Evolutionary conservation across 345 rosid species (phyloP), one percentile per base, ranked within the genome.

Genomic region (Pseudoturritis turrita): DNA sequence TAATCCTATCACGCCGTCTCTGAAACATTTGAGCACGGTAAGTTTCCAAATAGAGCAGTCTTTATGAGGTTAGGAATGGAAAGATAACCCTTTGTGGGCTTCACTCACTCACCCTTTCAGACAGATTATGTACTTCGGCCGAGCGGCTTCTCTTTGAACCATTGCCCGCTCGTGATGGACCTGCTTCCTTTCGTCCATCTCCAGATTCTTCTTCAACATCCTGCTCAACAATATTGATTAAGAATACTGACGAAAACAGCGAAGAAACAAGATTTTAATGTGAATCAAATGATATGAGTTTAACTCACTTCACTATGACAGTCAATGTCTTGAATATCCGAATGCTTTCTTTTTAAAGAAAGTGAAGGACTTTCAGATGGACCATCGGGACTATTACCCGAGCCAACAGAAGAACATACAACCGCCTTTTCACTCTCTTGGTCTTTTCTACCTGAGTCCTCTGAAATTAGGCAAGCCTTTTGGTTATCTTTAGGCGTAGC

Each of bases 1-100:
- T 93, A 51, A 93, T 90, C 75, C 96, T 84, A 78, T 93, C 98
- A 66, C 98, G 83, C 74, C 97, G 86, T 83, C 81, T 89, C 97
- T 90, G 70, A 56, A 62, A 40, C 75, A 51, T 29, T n/a, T 56
- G 22, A 68, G 60, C 18, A 68, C 31, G 62, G 25, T 39, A 45
- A 52, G 70, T 44, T 67, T 73, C 59, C 68, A 67, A 62, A 29
- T 14, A 67, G 6, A 75, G 11, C n/a, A 61, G 8, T 44, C 56
- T 56, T 57, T 19, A 7, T 44, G 19, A 72, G 45, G 21, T 29
- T 53, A 49, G 10, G 53, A 79, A 63, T 31, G 67, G 17, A 62
- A 25, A 25, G 50, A 13, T 18, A 10, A 35, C 15, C 12, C 43
- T 68, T 39, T 33, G 15, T 18, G 58, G 33, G 35, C 51, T 71